Evolutionary conservation across 768 basidiomycete species (phyloP), one percentile per base, ranked within the genome.

Genomic region (Mycena amicta): DNA sequence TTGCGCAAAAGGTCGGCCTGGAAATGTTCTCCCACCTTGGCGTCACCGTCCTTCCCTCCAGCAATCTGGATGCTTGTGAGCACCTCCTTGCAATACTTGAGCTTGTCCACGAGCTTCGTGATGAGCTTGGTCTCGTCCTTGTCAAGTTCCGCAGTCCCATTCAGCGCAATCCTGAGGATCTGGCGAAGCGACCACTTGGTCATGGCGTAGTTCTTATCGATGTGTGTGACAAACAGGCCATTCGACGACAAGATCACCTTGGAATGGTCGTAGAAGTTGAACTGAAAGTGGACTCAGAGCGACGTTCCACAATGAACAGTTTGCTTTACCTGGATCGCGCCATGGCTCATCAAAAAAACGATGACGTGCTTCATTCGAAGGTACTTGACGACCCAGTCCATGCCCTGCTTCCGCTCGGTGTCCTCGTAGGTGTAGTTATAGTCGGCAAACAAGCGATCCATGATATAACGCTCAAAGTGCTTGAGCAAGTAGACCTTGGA

Each of bases 211-310:
- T 87, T 82, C 79, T 93, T 93, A 82, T 95, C 93, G 67, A 98
- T 95, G 72, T 95, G 88, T 3, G 94, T 93, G 50, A 98, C 80
- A 15, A 87, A 73, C 13, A 88, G 78, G 2, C 92, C 95, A 26
- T 87, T 79, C 1, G 87, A 85, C 18, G 93, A 93, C 51, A 99
- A 78, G 57, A 99, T 87, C 59, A 98, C 76, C 72, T 99, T 98
- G 40, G 92, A 89, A 76, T 99, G 97, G 75, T 98, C 97, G 72
- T 92, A 93, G 72, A 98, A 98, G 79, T 98, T 99, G 83, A 98
- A 98, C 96, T 98, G 70, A 2, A 46, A 25, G 52, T 27, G 50
- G 23, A 50, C 66, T 50, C 57, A 52, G 33, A 46, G 20, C 12
- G 43, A 16, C 43, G 13, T 6, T 45, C 56, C 23, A 40, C 16